These are phyloP conservation scores for Kwoniella sp. DNA, from an alignment of 768 basidiomycete genomes.

Conservation along the genomic window DNA sequence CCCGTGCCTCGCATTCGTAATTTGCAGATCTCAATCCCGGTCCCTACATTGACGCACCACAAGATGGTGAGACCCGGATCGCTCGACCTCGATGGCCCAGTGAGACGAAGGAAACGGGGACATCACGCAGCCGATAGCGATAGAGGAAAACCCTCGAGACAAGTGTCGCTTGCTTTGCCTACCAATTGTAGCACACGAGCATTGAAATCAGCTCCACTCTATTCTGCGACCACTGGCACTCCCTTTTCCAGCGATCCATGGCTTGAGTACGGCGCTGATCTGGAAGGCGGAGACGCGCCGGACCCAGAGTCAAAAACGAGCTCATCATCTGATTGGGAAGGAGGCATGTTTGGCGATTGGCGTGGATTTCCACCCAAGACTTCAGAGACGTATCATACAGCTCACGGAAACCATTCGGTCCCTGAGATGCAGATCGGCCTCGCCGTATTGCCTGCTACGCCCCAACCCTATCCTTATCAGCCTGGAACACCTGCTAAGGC, in stretches of 20 bases:
- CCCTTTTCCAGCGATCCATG: background rate
- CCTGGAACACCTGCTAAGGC: background rate
- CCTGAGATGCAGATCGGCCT: background rate
- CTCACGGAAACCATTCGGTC: background rate
- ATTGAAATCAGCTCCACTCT: background rate
- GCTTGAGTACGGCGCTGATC: background rate
- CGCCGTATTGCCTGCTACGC: background rate
- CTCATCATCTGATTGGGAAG: background rate
- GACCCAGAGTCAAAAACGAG: too few relatives aligned
- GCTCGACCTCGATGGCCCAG: background rate
- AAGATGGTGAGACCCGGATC: background rate
- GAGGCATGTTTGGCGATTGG: conserved; percentile 16
- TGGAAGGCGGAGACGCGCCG: background rate
- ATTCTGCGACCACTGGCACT: background rate
- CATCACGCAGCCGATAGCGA: background rate
- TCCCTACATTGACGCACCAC: background rate
- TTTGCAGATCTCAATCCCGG: background rate
- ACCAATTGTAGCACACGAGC: background rate
- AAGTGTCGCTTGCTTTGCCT: background rate
- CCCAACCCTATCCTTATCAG: too few relatives aligned
- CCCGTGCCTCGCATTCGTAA: conserved; percentile 3
- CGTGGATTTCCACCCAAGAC: conserved; percentile 11
- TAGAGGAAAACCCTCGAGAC: background rate
- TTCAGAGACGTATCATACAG: conserved; percentile 1
- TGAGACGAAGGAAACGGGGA: too few relatives aligned